Conservation (phyloP, 495 filamentous ascomycete species). For the Penicillium goetzii region DNA sequence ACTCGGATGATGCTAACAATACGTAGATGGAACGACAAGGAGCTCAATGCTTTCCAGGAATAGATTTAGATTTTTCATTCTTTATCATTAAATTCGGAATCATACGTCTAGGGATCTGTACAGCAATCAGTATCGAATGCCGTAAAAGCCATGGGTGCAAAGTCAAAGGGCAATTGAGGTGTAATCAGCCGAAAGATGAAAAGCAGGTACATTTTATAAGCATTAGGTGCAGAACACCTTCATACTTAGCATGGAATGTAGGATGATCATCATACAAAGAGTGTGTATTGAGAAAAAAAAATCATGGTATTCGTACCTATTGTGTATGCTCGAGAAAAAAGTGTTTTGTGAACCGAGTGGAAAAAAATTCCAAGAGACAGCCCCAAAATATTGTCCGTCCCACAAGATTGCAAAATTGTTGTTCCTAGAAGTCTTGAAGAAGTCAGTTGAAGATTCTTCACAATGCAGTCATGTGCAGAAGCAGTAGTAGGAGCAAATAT, state of each 20-base stretch:
- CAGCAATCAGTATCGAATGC: conserved; percentile 42
- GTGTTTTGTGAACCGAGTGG: background rate
- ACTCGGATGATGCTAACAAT: conserved; percentile 41
- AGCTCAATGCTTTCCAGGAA: conserved; percentile 65
- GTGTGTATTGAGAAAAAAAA: background rate
- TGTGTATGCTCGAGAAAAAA: background rate
- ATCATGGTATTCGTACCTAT: conserved; percentile 15
- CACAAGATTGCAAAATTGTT: background rate
- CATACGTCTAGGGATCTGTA: conserved; percentile 22
- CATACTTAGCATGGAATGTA: conserved; percentile 92
- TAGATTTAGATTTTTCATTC: conserved; percentile 30
- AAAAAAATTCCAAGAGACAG: background rate
- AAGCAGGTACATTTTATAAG: conserved; percentile 77
- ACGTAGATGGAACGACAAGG: conserved; percentile 70
- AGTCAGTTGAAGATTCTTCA: conserved; percentile 35
- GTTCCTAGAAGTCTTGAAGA: conserved; percentile 27
- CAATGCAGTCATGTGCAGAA: conserved; percentile 23
- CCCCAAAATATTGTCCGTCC: background rate
- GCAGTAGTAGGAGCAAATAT: conserved; percentile 39
- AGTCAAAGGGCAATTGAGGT: conserved; percentile 21
- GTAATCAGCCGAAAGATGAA: conserved; percentile 96
- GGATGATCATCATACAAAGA: conserved; percentile 66
- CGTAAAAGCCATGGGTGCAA: conserved; percentile 29
- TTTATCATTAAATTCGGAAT: conserved; percentile 12
- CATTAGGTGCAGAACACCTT: conserved; percentile 68